Evolutionary conservation across 495 filamentous ascomycete genomes (phyloP), one percentile per base, ranked within the genome.

Genomic region (Trichoderma asperelloides): DNA sequence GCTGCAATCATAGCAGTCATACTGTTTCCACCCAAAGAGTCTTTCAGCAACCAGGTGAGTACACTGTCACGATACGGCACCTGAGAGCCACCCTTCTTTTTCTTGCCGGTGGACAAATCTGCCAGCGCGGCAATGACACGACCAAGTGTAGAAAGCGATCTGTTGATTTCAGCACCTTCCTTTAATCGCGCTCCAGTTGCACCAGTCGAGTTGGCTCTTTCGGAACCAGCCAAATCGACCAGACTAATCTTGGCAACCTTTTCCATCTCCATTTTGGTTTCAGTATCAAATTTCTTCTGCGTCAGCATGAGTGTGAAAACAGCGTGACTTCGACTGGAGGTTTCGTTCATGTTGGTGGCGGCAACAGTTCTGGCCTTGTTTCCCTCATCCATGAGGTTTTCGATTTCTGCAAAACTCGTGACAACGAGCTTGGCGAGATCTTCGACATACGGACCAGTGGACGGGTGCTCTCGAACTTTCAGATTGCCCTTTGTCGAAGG

Each of bases 1-100:
- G 95, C 95, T 62, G 95, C 95, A 79, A 98, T 98, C 95, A 98
- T 98, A 62, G 95, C 96, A 23, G 95, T 98, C 90, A 98, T 94
- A 73, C 95, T 98, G 79, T 99, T 99, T 67, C 96, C 96, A 74
- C 96, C 96, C 12, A 99, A 81, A 2, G 95, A 98, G 75, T 99
- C 96, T 71, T 99, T 98, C 68, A 99, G 78, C 33, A 99, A 79
- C 96, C 96, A 99, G 16, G 96, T 99, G 68, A 99, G 79, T 60
- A 98, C 86, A 68, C 91, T 96, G 80, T 99, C 96, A 85, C 96
- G 90, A 76, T 99, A 99, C 2, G 96, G 96, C 0, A 99, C 94
- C 81, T 93, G 91, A 9, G 84, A 85, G 40, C 81, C 83, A 23
- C 79, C 79, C 71, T 90, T 92, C 76, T 93, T 96, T 77, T 90